phyloP scores from a whole-genome alignment of 768 basidiomycete species.

The Leccinum variicolor region DNA sequence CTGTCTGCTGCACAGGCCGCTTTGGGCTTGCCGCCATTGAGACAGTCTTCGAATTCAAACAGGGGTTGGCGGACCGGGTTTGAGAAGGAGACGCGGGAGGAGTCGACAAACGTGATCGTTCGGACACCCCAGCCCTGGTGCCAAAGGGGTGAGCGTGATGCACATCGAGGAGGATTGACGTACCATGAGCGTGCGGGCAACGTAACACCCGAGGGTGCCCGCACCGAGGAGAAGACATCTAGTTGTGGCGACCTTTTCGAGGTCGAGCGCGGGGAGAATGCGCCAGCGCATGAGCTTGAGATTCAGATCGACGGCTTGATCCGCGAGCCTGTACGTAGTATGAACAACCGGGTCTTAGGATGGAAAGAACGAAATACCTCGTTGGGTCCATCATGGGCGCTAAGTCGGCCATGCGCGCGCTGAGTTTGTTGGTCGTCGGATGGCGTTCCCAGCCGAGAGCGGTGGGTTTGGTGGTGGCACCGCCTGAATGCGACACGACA shows the following conservation, averaged over 20 bases:
- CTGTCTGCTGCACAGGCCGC: conserved; percentile 85
- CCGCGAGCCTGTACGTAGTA: conserved; percentile 61
- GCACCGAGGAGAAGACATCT: conserved; percentile 88
- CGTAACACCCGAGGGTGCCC: conserved; percentile 96
- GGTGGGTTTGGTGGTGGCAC: conserved; percentile 38
- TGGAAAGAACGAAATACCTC: conserved; percentile 40
- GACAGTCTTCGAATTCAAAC: conserved; percentile 92
- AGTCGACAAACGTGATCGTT: conserved; percentile 91
- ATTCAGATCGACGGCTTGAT: conserved; percentile 97
- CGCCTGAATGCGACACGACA: conserved; percentile 31
- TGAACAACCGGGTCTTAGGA: background rate
- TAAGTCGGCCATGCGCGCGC: conserved; percentile 83
- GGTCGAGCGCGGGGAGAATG: conserved; percentile 82
- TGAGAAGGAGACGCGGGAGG: conserved; percentile 88
- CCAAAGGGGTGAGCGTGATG: background rate
- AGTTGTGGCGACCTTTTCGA: conserved; percentile 81
- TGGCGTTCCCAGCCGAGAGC: conserved; percentile 98
- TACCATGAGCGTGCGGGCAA: conserved; percentile 86
- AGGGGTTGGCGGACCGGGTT: conserved; percentile 97
- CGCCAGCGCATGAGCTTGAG: conserved; percentile 98
- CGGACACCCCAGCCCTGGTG: conserved; percentile 92
- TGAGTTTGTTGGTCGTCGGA: conserved; percentile 72
- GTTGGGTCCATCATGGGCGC: conserved; percentile 96
- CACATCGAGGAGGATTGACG: background rate
- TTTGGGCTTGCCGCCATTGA: conserved; percentile 91